Evolutionary conservation across 148 eudicot species (phyloP), one percentile per base, ranked within the genome.

Genomic region (Diospyros lotus): DNA sequence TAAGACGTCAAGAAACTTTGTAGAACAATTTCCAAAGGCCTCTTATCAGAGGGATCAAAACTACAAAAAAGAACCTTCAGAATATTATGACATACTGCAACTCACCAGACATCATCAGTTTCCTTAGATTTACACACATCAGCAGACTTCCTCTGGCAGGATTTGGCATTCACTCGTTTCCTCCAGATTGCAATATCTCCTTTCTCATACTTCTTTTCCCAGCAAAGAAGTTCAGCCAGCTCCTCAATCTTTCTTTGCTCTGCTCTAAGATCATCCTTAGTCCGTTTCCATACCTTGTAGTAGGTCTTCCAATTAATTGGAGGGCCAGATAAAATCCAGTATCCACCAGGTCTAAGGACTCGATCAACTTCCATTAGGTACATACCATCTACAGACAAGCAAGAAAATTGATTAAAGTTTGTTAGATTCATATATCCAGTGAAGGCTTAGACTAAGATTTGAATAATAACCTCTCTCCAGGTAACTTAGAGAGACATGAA

Each of bases 191-290:
- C 90, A 48, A 87, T 91, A 81, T 89, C 97, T 64, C 97, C 96
- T 44, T 91, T 87, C 84, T 91, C 93, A 55, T 88, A 89, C 79
- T 83, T 91, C 71, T 91, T 91, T 85, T 89, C 97, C 97, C 97
- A 91, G 79, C 97, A 91, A 73, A 91, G 97, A 64, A 45, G 70
- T 71, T 86, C 82, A 66, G 93, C 93, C 65, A 81, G 73, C 81
- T 89, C 89, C 79, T 91, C 97, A 61, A 91, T 87, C 74, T 81
- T 78, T 55, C 56, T 80, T 65, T 91, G 93, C 80, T 91, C 96
- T 40, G 82, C 90, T 76, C 79, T 62, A 61, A 81, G 78, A 5
- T 91, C 96, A 54, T 89, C 96, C 75, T 76, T 78, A 64, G 92
- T 79, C 65, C 91, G 84, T 70, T 89, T 80, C 97, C 97, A 92